These are phyloP conservation scores for Austropuccinia psidii DNA, from an alignment of 1,284 basidiomycete species.

Conservation along the genomic window DNA sequence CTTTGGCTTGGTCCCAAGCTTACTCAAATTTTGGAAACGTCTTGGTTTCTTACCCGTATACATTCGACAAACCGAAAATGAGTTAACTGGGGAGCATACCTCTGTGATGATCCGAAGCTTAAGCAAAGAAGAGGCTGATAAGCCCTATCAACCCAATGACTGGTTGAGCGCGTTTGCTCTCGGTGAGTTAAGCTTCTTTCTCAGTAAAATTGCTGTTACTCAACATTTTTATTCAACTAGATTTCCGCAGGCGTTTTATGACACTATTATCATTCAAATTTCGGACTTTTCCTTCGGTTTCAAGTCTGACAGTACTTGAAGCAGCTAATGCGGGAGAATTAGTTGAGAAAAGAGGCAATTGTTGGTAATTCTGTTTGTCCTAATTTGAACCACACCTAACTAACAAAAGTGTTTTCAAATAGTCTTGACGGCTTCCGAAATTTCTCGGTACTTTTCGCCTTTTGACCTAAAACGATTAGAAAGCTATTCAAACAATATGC, in stretches of 20 bases:
- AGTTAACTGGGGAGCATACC: slow-evolving; percentile 92
- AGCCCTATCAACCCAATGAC: slow-evolving; percentile 51
- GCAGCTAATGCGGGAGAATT: slow-evolving; percentile 61
- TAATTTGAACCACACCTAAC: neutral
- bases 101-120: slow-evolving; percentile 86
- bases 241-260: slow-evolving; percentile 86
- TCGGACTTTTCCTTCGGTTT: slow-evolving; percentile 80
- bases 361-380: neutral
- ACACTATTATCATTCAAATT: slow-evolving; percentile 87
- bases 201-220: neutral
- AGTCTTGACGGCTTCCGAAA: slow-evolving; percentile 54
- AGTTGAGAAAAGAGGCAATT: slow-evolving; percentile 19
- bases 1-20: slow-evolving; percentile 80
- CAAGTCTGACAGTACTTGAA: slow-evolving; percentile 78
- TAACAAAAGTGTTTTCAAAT: neutral
- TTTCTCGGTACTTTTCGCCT: slow-evolving; percentile 68
- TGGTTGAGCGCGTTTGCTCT: slow-evolving; percentile 87
- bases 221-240: slow-evolving; percentile 49
- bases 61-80: slow-evolving; percentile 84
- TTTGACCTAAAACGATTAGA: slow-evolving; percentile 95
- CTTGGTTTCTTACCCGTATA: slow-evolving; percentile 86
- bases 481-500: slow-evolving; percentile 88
- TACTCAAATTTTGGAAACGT: slow-evolving; percentile 95
- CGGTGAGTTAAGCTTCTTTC: slow-evolving; percentile 53
- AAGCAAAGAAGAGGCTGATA: slow-evolving; percentile 50